Evolutionary conservation across 2,329 filamentous ascomycete genomes (phyloP).

Genomic region (Byssochlamys sp.): DNA sequence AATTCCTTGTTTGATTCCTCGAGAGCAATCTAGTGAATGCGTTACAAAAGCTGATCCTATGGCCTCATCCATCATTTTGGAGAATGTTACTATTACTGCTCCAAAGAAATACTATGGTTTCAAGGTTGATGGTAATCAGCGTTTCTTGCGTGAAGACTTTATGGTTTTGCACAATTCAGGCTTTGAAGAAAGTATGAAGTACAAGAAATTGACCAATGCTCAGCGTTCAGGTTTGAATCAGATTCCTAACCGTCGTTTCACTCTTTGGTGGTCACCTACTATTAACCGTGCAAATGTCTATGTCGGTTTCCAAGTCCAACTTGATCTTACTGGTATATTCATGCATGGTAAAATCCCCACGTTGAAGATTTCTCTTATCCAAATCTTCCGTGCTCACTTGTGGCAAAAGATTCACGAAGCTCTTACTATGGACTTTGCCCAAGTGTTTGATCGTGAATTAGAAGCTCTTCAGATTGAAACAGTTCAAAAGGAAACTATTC

Average conservation of each 20-base stretch:
- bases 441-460: constrained; percentile 94
- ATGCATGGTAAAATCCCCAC: constrained; percentile 98
- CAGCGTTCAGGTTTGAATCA: constrained; percentile 95
- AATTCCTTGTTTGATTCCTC: no score
- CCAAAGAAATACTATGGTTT: no score
- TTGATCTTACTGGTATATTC: constrained; percentile 97
- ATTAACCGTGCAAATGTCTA: constrained; percentile 96
- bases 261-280: constrained; percentile 90
- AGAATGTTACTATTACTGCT: no score
- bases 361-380: constrained; percentile 91
- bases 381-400: constrained; percentile 98
- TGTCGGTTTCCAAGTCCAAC: constrained; percentile 96
- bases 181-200: constrained; percentile 68
- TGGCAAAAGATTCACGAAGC: constrained; percentile 99
- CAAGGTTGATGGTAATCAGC: no score
- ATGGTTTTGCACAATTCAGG: no score
- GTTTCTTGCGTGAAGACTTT: no score
- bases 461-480: constrained; percentile 94
- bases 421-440: constrained; percentile 96
- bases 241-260: constrained; percentile 96
- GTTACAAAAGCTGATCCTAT: no score
- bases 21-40: no score
- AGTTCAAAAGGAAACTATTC: constrained; percentile 97
- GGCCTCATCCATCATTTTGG: no score
- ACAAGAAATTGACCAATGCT: constrained; percentile 97